Evolutionary conservation across 257 asterid genomes (phyloP).

Genomic region (Cynanchum wilfordii): DNA sequence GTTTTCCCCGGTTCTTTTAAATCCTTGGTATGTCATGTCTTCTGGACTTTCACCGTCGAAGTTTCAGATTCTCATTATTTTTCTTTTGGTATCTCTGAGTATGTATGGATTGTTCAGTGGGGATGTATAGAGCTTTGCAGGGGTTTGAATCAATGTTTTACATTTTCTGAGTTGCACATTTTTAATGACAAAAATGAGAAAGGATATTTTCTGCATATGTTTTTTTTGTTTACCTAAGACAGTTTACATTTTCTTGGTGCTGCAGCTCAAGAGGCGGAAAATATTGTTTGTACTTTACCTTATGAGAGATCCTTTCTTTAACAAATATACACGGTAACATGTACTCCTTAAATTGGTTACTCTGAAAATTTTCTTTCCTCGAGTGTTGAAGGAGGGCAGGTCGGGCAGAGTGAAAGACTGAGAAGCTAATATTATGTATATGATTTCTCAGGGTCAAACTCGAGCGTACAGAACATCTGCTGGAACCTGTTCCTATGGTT

Average conservation of each 20-base stretch:
- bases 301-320: conserved; percentile 96
- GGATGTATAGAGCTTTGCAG: neutral
- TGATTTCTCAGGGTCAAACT: conserved; percentile 70
- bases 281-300: conserved; percentile 89
- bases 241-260: neutral
- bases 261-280: conserved; percentile 82
- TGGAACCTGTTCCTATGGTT: conserved; percentile 75
- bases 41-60: neutral
- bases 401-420: neutral
- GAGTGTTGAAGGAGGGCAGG: neutral
- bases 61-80: neutral
- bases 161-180: neutral
- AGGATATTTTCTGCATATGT: neutral
- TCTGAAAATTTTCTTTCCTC: neutral
- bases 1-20: neutral
- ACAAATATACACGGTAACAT: conserved; percentile 73
- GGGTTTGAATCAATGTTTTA: neutral
- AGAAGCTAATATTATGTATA: conserved; percentile 17
- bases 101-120: neutral
- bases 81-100: neutral
- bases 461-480: conserved; percentile 51
- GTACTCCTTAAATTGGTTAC: conserved; percentile 2
- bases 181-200: neutral
- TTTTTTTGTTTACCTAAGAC: neutral
- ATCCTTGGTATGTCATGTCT: neutral